A percentile compares a stretch with the other conserved stretches of the same genome.
phyloP scores from a whole-genome alignment of 192 early-diverging fungal genomes.

The Coemansia sp. region DNA sequence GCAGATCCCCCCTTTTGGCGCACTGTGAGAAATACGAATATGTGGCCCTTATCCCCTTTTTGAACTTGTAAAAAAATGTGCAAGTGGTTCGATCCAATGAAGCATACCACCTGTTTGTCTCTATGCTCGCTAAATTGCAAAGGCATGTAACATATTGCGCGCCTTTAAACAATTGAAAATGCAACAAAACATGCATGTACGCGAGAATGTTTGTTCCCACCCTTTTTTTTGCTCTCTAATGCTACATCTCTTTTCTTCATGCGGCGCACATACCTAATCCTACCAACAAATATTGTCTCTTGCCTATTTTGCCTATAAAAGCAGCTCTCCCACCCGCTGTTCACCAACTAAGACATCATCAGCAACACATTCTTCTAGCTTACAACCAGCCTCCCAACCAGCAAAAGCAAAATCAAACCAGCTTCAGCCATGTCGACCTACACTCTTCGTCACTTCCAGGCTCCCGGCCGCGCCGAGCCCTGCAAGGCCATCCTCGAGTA shows the following conservation, averaged over 20 bases:
- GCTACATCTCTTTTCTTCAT: neutral
- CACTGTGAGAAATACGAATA: neutral
- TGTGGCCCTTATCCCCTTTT: too few species aligned
- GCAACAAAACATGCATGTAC: neutral
- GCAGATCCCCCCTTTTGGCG: neutral
- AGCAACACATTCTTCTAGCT: neutral
- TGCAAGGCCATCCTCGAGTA: slow-evolving; percentile 40
- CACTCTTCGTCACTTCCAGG: slow-evolving; percentile 35
- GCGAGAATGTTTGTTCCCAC: neutral
- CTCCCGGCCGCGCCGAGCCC: slow-evolving; percentile 31
- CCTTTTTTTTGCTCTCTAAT: too few species aligned
- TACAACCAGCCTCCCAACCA: neutral
- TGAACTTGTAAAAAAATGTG: too few species aligned
- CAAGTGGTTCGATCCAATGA: too few species aligned
- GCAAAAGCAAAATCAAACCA: neutral
- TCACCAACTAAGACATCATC: neutral
- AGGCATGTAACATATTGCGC: too few species aligned
- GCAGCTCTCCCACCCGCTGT: neutral
- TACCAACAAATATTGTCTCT: neutral
- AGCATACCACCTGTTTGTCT: too few species aligned
- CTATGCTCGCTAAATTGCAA: too few species aligned
- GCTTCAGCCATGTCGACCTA: neutral
- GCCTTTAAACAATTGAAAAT: too few species aligned
- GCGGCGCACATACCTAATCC: neutral
- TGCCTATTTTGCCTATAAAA: neutral